Evolutionary conservation across 2,329 filamentous ascomycete genomes (phyloP).

Genomic region (Furcasterigmium furcatum): DNA sequence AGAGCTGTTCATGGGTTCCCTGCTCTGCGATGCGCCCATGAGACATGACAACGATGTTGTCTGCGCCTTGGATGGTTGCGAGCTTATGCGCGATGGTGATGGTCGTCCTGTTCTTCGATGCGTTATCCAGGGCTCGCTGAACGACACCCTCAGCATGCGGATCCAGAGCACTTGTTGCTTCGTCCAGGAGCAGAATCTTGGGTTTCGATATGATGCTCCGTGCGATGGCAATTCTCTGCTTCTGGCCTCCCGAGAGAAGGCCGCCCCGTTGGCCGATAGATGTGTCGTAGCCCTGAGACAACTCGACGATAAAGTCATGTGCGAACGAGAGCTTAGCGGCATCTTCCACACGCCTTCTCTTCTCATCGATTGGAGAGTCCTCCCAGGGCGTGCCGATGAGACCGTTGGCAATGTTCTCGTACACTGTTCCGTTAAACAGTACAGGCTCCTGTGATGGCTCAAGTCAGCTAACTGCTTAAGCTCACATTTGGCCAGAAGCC

Average conservation of each 20-base stretch:
- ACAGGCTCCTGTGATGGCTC: constrained; percentile 41
- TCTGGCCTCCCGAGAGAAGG: constrained; percentile 64
- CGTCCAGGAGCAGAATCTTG: constrained; percentile 56
- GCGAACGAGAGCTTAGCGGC: constrained; percentile 3
- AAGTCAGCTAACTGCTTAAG: too few relatives aligned
- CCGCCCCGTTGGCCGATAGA: constrained; percentile 63
- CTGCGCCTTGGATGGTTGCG: constrained; percentile 49
- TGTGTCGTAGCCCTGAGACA: constrained; percentile 50
- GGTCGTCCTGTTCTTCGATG: constrained; percentile 52
- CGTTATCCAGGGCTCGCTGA: constrained; percentile 42
- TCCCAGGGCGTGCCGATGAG: constrained; percentile 33
- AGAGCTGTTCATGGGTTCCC: constrained; percentile 53
- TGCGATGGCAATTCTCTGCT: constrained; percentile 57
- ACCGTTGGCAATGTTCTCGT: constrained; percentile 45
- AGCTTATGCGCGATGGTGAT: constrained; percentile 56
- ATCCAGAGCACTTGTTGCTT: constrained; percentile 60
- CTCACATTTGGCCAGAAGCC: too few relatives aligned
- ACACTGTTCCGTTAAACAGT: constrained; percentile 52
- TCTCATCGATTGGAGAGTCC: constrained; percentile 30
- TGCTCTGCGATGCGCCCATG: constrained; percentile 52
- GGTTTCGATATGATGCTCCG: constrained; percentile 55
- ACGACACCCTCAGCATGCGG: constrained; percentile 52
- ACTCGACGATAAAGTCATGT: constrained; percentile 22
- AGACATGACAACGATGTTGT: constrained; percentile 56
- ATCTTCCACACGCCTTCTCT: constrained; percentile 17